phyloP scores from a whole-genome alignment of 495 filamentous ascomycete species.

The Durotheca rogersii region DNA sequence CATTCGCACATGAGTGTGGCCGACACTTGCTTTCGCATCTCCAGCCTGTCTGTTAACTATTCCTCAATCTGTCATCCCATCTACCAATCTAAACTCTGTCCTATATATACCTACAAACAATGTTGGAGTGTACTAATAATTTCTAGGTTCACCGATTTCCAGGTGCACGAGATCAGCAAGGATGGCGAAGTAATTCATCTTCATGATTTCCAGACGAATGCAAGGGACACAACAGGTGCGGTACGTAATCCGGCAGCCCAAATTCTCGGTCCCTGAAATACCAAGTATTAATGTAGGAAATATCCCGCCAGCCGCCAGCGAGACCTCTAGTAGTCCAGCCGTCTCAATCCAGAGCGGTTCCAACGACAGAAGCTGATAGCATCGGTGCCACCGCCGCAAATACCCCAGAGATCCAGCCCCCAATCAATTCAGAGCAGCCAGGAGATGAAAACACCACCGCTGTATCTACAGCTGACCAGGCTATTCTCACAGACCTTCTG shows the following conservation, averaged over 20 bases:
- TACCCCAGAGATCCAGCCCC: neutral
- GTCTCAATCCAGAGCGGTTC: constrained; percentile 6
- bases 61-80: too few species aligned
- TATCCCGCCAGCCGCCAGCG: constrained; percentile 3
- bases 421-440: constrained; percentile 1
- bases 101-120: neutral
- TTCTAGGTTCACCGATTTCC: constrained; percentile 85
- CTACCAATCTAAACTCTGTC: too few species aligned
- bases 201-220: constrained; percentile 42
- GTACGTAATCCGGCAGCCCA: too few species aligned
- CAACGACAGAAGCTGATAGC: neutral
- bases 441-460: constrained; percentile 10
- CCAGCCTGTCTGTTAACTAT: too few species aligned
- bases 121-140: constrained; percentile 14
- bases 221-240: constrained; percentile 18
- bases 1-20: too few species aligned
- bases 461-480: constrained; percentile 24
- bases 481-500: constrained; percentile 31
- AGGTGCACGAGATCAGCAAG: constrained; percentile 86
- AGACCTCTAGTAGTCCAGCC: constrained; percentile 4
- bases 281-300: constrained; percentile 1
- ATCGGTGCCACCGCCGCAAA: neutral
- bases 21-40: too few species aligned
- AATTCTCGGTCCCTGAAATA: neutral
- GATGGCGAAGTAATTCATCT: constrained; percentile 81